Percentiles rank a stretch among this genome's conserved stretches.
phyloP scores from a whole-genome alignment of 495 filamentous ascomycete species.

The Penicillium paxilli region DNA sequence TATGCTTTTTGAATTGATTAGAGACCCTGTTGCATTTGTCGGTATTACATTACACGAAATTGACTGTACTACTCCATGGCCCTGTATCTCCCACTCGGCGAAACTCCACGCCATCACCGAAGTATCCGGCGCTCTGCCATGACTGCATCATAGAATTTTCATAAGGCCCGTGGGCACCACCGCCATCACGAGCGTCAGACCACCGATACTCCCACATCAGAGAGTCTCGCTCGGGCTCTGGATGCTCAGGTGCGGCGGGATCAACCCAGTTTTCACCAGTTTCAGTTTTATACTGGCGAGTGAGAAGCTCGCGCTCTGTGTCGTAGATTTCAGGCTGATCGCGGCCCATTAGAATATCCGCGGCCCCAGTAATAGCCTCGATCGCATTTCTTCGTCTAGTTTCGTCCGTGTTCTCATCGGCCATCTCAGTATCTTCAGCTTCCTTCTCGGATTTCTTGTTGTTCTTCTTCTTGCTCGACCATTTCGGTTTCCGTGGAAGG shows the following conservation, averaged over 20 bases:
- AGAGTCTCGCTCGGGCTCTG: constrained; percentile 25
- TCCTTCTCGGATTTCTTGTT: constrained; percentile 60
- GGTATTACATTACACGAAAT: constrained; percentile 55
- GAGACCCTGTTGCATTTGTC: constrained; percentile 3
- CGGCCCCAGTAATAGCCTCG: constrained; percentile 80
- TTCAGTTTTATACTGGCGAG: constrained; percentile 81
- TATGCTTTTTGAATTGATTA: constrained; percentile 29
- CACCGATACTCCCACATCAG: constrained; percentile 89
- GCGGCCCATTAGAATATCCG: constrained; percentile 78
- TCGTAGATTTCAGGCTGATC: constrained; percentile 90
- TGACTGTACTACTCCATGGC: constrained; percentile 61
- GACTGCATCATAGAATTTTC: constrained; percentile 79
- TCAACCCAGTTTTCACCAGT: constrained; percentile 92
- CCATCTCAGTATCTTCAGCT: constrained; percentile 62
- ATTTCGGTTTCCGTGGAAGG: constrained; percentile 58
- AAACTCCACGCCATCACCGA: constrained; percentile 92
- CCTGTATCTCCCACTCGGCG: constrained; percentile 56
- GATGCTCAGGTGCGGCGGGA: constrained; percentile 29
- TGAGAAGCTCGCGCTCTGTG: constrained; percentile 77
- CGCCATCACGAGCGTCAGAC: constrained; percentile 84
- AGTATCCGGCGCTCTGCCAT: constrained; percentile 90
- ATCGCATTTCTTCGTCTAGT: constrained; percentile 67
- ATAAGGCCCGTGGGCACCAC: constrained; percentile 80
- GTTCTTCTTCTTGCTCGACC: constrained; percentile 58
- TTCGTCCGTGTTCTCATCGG: constrained; percentile 75